Base-by-base conservation (phyloP, 176 grass and related monocot genomes). In the Areca catechu region DNA sequence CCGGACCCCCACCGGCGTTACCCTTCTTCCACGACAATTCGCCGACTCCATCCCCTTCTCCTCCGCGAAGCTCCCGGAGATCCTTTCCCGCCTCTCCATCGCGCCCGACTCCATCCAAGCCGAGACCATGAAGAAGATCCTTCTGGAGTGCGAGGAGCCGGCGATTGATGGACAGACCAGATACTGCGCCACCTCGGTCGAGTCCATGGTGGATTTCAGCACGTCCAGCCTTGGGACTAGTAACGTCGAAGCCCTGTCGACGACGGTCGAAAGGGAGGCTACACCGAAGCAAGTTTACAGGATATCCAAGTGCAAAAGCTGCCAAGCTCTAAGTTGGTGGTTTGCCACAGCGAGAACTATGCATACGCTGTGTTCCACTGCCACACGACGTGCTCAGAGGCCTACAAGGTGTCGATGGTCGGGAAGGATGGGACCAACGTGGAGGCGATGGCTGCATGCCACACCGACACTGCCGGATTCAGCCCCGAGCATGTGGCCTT, bases 121-220 rank as follows among this genome's bases (percentile, higher is more conserved):
- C 23, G 71, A 66, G 52, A 56, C 68, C 27, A 79, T 85, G 74
- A 52, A 18, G 68, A 75, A 79, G 48, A 96, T 83, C 49, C 67
- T 90, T 58, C 61, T 1, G 1, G 80, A 82, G 16, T 97, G 92
- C 71, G 92, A 97, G 83, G 57, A 58, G 57, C 58, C 78, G 1
- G 54, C 61, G 16, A 60, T 59, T 12, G 48, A 23, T 6, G 92
- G 86, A 7, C 83, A 97, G 87, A 84, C 48, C 61, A 90, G 88
- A 80, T 62, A 50, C 23, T 97, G 92, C 52, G 75, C 83, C 57
- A 97, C 92, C 34, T 97, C 92, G 66, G 71, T 91, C 14, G 86
- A 97, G 68, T 91, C 92, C 34, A 97, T 91, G 92, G 92, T 97
- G 10, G 80, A 97, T 27, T 97, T 97, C 83, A 72, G 58, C 57